phyloP scores from a whole-genome alignment of 2,329 filamentous ascomycete species.

The Aspergillus novofumigatus region DNA sequence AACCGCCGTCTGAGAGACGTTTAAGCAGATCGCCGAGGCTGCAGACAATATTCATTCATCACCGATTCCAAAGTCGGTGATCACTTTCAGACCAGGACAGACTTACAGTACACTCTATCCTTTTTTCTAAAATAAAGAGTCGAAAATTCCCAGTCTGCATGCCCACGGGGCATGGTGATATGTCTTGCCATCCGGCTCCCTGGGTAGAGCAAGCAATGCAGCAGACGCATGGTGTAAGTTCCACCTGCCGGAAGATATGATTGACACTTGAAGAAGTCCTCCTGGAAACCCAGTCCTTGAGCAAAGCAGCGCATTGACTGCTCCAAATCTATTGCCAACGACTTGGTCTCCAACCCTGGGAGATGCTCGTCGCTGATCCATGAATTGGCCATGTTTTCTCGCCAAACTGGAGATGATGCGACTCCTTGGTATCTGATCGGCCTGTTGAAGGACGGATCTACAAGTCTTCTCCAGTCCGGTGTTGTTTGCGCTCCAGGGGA shows the following conservation, averaged over 20 bases:
- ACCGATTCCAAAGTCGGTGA: slow-evolving; percentile 56
- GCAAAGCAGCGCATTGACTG: slow-evolving; percentile 42
- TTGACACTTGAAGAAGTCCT: slow-evolving; percentile 58
- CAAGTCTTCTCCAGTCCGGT: slow-evolving; percentile 56
- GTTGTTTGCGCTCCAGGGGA: slow-evolving; percentile 54
- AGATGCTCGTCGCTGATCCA: slow-evolving; percentile 48
- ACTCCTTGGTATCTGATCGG: slow-evolving; percentile 56
- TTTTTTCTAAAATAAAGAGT: slow-evolving; percentile 60
- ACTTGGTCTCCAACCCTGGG: no score
- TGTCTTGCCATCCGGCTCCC: slow-evolving; percentile 34
- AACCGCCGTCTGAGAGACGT: no score
- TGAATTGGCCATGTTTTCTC: slow-evolving; percentile 47
- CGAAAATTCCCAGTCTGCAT: slow-evolving; percentile 61
- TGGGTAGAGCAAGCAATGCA: slow-evolving; percentile 53
- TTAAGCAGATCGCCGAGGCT: no score
- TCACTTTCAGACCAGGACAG: slow-evolving; percentile 59
- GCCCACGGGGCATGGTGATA: no score
- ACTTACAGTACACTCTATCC: slow-evolving; percentile 62
- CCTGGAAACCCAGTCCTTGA: slow-evolving; percentile 52
- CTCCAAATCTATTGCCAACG: no score
- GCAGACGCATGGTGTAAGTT: slow-evolving; percentile 54
- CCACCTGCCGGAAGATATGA: slow-evolving; percentile 46
- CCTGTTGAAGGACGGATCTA: slow-evolving; percentile 58
- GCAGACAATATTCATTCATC: no score
- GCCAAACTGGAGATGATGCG: slow-evolving; percentile 61